A percentile compares a stretch with the other conserved stretches of the same genome.
phyloP scores from a whole-genome alignment of 495 filamentous ascomycete species.

The Viridothelium virens region DNA sequence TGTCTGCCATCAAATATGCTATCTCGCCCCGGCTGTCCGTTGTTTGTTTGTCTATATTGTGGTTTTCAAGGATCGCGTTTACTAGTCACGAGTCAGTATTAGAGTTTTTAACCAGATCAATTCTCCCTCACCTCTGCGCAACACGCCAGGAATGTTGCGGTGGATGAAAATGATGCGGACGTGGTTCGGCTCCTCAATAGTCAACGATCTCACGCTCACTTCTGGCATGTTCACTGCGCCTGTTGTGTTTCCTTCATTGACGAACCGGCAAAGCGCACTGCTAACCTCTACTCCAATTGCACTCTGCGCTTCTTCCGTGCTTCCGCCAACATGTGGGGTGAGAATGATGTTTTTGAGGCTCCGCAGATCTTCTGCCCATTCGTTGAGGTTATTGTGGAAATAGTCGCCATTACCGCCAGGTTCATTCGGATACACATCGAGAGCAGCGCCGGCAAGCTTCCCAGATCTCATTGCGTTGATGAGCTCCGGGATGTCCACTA shows the following conservation, averaged over 20 bases:
- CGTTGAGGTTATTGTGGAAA: conserved; percentile 78
- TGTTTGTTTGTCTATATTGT: conserved; percentile 99
- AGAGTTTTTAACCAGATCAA: neutral
- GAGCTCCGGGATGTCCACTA: conserved; percentile 89
- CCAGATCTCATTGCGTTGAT: conserved; percentile 81
- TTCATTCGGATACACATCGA: conserved; percentile 94
- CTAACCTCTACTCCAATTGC: conserved; percentile 93
- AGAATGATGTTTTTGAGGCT: conserved; percentile 86
- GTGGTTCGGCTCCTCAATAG: conserved; percentile 77
- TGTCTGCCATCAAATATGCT: conserved; percentile 97
- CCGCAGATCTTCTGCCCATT: conserved; percentile 79
- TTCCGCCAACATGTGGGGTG: conserved; percentile 93
- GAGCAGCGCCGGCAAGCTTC: conserved; percentile 85
- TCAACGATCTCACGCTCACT: conserved; percentile 76
- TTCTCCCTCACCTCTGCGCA: conserved; percentile 49
- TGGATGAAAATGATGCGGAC: conserved; percentile 92
- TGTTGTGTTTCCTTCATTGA: conserved; percentile 82
- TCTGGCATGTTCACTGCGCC: conserved; percentile 96
- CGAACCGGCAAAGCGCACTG: conserved; percentile 79
- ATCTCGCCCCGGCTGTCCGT: conserved; percentile 88
- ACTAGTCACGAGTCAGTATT: conserved; percentile 41
- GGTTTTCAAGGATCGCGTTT: conserved; percentile 84
- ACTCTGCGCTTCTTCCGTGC: conserved; percentile 94
- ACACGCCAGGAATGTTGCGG: conserved; percentile 86
- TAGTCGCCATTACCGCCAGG: conserved; percentile 90